phyloP scores from a whole-genome alignment of 2,329 filamentous ascomycete species.

The Aspergillus aculeatus region DNA sequence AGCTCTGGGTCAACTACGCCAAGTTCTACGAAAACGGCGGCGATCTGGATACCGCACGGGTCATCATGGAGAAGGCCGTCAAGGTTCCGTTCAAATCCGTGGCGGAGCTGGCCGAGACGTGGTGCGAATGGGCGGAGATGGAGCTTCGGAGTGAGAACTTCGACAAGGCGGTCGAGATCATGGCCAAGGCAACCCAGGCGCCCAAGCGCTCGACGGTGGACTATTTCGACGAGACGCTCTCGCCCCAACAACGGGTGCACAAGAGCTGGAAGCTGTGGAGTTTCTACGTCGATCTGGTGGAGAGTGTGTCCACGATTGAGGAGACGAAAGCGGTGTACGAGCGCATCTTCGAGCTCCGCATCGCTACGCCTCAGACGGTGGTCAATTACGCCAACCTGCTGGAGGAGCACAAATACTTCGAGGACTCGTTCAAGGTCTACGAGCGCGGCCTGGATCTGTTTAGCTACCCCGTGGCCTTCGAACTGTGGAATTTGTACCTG shows the following conservation, averaged over 20 bases:
- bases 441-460: conserved; percentile 97
- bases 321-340: conserved; percentile 95
- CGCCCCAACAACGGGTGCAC: conserved; percentile 92
- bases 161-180: conserved; percentile 88
- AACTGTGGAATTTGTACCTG: conserved; percentile 97
- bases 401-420: conserved; percentile 91
- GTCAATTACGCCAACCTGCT: conserved; percentile 97
- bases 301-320: conserved; percentile 85
- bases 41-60: conserved; percentile 77
- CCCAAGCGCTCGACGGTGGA: conserved; percentile 97
- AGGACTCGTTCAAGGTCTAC: conserved; percentile 97
- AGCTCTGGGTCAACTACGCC: conserved; percentile 94
- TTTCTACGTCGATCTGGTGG: conserved; percentile 97
- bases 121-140: conserved; percentile 99
- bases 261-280: conserved; percentile 99
- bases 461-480: conserved; percentile 95
- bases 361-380: conserved; percentile 95
- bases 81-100: conserved; percentile 98
- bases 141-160: conserved; percentile 95
- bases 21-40: conserved; percentile 92
- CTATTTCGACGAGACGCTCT: conserved; percentile 93
- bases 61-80: conserved; percentile 96
- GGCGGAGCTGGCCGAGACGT: conserved; percentile 94
- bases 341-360: conserved; percentile 94
- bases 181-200: conserved; percentile 96